These are phyloP conservation scores for Oxalis stricta DNA, from an alignment of 441 rosid species.

Conservation along the genomic window DNA sequence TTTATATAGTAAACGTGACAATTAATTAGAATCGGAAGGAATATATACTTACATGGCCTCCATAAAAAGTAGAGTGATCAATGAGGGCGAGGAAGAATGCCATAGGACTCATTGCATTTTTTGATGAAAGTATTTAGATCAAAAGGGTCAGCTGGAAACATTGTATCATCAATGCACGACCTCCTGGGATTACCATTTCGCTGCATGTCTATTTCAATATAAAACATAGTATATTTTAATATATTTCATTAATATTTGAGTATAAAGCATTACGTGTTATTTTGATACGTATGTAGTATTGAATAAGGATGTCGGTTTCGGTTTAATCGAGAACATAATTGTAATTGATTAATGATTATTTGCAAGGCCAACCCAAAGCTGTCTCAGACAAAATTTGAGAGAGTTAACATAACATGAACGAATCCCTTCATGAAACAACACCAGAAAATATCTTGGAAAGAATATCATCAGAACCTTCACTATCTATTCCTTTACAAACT, in stretches of 20 bases:
- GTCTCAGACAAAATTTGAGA: conserved; percentile 11
- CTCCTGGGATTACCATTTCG: conserved; percentile 17
- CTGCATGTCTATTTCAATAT: conserved; percentile 14
- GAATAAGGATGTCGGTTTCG: no score
- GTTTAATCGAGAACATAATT: no score
- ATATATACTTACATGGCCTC: conserved; percentile 14
- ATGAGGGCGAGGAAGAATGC: conserved; percentile 15
- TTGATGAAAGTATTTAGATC: not conserved
- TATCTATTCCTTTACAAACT: conserved; percentile 7
- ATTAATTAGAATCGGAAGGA: not conserved
- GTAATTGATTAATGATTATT: not conserved
- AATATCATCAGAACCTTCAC: conserved; percentile 1
- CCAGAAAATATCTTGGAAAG: conserved; percentile 14
- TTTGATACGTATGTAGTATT: no score
- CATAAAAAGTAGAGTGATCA: conserved; percentile 17
- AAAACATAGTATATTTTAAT: not conserved
- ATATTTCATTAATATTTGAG: no score
- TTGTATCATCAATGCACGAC: conserved; percentile 6
- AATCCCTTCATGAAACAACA: conserved; percentile 4
- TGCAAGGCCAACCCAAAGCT: conserved; percentile 14
- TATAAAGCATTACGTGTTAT: not conserved
- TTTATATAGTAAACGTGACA: no score
- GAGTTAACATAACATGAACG: conserved; percentile 5
- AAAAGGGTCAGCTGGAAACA: conserved; percentile 10
- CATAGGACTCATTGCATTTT: not conserved